phyloP scores from a whole-genome alignment of 192 early-diverging fungal species.

The Entomortierella beljakovae region DNA sequence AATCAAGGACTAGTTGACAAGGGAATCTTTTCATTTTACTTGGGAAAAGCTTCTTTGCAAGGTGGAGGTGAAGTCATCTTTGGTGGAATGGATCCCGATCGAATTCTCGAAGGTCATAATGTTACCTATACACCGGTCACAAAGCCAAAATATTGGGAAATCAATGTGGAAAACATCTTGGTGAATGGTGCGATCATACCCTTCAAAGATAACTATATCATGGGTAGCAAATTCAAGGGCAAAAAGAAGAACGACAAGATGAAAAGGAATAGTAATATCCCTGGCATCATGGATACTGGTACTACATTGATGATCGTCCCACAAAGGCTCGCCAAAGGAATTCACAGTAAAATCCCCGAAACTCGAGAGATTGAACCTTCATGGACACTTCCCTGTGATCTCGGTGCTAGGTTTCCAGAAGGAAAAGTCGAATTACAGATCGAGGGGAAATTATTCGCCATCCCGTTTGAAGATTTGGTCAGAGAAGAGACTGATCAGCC shows the following conservation, averaged over 20 bases:
- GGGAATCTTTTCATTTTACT: slow-evolving; percentile 72
- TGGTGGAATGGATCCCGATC: slow-evolving; percentile 21
- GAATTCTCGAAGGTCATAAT: slow-evolving; percentile 2
- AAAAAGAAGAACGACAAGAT: too few species aligned
- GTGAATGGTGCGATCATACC: slow-evolving; percentile 16
- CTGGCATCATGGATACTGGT: slow-evolving; percentile 59
- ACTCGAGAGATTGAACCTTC: slow-evolving; percentile 4
- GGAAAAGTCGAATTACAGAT: slow-evolving; percentile 18
- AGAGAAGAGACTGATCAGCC: slow-evolving; percentile 3
- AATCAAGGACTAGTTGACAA: slow-evolving; percentile 61
- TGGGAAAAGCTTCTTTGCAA: slow-evolving; percentile 47
- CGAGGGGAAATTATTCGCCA: slow-evolving; percentile 17
- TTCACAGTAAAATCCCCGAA: slow-evolving; percentile 20
- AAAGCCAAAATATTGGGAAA: slow-evolving; percentile 70
- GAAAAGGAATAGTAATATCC: neutral
- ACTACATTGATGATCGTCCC: slow-evolving; percentile 55
- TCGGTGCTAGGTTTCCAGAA: neutral
- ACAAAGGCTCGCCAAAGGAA: neutral
- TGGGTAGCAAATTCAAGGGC: too few species aligned
- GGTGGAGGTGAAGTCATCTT: slow-evolving; percentile 55
- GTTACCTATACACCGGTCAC: slow-evolving; percentile 38
- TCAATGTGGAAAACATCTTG: slow-evolving; percentile 38
- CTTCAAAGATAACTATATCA: too few species aligned
- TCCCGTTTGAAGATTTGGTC: slow-evolving; percentile 39
- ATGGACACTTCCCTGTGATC: slow-evolving; percentile 31